phyloP scores from a whole-genome alignment of 768 basidiomycete species.

The Epithele typhae region DNA sequence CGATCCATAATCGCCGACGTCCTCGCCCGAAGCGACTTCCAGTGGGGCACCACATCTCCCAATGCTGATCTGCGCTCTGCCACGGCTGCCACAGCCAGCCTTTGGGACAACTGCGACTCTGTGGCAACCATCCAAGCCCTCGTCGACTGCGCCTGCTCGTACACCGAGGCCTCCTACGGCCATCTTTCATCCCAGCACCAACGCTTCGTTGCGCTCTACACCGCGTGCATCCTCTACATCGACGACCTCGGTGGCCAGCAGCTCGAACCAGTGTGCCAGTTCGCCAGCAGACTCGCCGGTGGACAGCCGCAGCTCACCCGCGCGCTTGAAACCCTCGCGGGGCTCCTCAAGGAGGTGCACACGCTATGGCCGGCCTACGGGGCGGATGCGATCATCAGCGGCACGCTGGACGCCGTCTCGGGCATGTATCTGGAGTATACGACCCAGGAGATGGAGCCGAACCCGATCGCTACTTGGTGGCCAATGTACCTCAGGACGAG shows the following conservation, averaged over 20 bases:
- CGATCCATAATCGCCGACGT: too few relatives aligned
- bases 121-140: background rate
- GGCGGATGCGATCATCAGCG: slow-evolving; percentile 17
- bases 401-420: slow-evolving; percentile 32
- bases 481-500: slow-evolving; percentile 21
- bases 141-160: background rate
- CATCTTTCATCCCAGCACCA: slow-evolving; percentile 1
- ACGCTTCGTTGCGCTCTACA: slow-evolving; percentile 1
- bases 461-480: slow-evolving; percentile 21
- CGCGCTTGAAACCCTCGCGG: slow-evolving; percentile 2
- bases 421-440: slow-evolving; percentile 31
- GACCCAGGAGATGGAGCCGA: slow-evolving; percentile 22
- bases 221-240: slow-evolving; percentile 2
- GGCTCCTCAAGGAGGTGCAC: background rate
- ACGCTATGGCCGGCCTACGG: slow-evolving; percentile 5
- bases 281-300: background rate
- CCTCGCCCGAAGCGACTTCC: too few relatives aligned
- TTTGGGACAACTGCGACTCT: background rate
- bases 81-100: too few relatives aligned
- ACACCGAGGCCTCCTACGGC: slow-evolving; percentile 1
- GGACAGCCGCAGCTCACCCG: slow-evolving; percentile 1
- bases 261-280: background rate
- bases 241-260: slow-evolving; percentile 2
- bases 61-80: too few relatives aligned
- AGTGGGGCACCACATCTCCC: too few relatives aligned